These are phyloP conservation scores for Brasenia schreberi DNA, from an alignment of 164 flowering plant genomes.

Conservation along the genomic window DNA sequence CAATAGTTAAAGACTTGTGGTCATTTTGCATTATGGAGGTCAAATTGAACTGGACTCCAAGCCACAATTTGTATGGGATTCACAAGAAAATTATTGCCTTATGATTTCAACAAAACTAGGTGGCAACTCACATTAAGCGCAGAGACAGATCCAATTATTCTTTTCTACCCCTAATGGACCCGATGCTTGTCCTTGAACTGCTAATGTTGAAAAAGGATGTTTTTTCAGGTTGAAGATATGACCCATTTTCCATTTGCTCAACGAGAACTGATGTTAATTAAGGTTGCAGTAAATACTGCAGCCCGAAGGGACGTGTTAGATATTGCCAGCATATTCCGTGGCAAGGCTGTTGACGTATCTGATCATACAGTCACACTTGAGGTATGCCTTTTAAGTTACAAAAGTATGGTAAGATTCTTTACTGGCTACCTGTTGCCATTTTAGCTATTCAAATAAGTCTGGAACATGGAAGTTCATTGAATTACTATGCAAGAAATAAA, in stretches of 20 bases:
- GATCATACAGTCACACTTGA: slow-evolving; percentile 91
- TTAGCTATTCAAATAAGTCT: neutral
- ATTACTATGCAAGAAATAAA: no score
- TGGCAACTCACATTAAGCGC: no score
- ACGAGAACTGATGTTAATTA: slow-evolving; percentile 90
- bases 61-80: no score
- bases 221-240: slow-evolving; percentile 65
- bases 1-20: neutral
- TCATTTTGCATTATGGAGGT: neutral
- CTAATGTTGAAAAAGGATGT: slow-evolving; percentile 4
- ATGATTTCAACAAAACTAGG: no score
- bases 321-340: slow-evolving; percentile 87
- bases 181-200: neutral
- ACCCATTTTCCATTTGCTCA: slow-evolving; percentile 93
- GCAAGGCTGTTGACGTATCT: slow-evolving; percentile 92
- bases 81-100: no score
- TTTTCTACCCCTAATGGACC: no score
- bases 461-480: neutral
- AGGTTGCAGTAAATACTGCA: slow-evolving; percentile 75
- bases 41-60: neutral
- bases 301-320: slow-evolving; percentile 93
- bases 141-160: no score
- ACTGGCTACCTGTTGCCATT: neutral
- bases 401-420: neutral
- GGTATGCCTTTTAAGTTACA: slow-evolving; percentile 22